A percentile compares a stretch with the other conserved stretches of the same genome.
Evolutionary conservation across 2,329 filamentous ascomycete genomes (phyloP).

Genomic region (Aspergillus tamarii): DNA sequence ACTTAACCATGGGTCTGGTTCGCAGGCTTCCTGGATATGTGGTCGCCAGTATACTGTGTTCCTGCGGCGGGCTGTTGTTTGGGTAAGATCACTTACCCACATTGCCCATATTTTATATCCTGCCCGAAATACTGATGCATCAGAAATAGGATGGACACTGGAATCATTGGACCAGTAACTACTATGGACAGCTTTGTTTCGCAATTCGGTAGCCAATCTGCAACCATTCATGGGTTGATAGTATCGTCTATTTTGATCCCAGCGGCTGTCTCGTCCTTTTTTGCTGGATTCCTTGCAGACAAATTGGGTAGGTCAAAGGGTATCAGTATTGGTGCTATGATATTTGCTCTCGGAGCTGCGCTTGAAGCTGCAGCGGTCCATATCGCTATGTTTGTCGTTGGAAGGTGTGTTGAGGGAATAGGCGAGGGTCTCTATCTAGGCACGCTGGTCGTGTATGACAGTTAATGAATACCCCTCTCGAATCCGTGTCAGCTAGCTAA

Average conservation of each 20-base stretch:
- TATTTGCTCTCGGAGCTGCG: constrained; percentile 58
- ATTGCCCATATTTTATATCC: neutral
- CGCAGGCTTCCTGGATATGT: constrained; percentile 23
- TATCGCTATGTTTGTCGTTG: constrained; percentile 58
- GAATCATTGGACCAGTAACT: constrained; percentile 63
- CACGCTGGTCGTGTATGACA: constrained; percentile 54
- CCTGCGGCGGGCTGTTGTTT: constrained; percentile 23
- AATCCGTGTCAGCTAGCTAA: constrained; percentile 39
- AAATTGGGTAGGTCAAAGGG: constrained; percentile 54
- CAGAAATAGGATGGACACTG: constrained; percentile 48
- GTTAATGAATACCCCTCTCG: neutral
- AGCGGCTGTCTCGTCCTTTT: constrained; percentile 60
- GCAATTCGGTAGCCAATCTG: constrained; percentile 55
- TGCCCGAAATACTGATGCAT: neutral
- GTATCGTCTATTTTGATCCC: constrained; percentile 64
- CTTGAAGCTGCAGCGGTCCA: constrained; percentile 55
- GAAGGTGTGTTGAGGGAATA: constrained; percentile 59
- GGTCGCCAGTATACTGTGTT: constrained; percentile 23
- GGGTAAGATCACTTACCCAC: constrained; percentile 14
- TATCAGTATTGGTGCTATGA: constrained; percentile 54
- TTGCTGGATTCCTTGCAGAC: constrained; percentile 59
- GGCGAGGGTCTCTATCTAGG: constrained; percentile 63
- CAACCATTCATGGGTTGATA: constrained; percentile 59
- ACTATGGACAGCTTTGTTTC: constrained; percentile 58
- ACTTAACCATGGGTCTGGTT: constrained; percentile 9